phyloP scores from a whole-genome alignment of 345 rosid species.

The Dipteronia dyeriana region DNA sequence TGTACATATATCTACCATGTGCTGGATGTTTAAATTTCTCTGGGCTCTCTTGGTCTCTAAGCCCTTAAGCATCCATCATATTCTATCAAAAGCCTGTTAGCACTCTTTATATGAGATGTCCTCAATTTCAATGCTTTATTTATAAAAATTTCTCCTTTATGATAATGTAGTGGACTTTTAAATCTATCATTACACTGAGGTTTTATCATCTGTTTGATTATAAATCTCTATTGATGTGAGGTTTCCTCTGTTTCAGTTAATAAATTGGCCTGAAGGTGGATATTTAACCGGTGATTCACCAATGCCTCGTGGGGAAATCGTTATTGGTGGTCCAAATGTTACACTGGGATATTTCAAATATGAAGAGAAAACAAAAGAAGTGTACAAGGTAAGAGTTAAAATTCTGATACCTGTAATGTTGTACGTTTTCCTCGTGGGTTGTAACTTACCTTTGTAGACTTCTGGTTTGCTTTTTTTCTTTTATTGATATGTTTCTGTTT shows the following conservation, averaged over 20 bases:
- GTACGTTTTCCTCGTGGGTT: background rate
- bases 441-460: background rate
- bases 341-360: slow-evolving; percentile 91
- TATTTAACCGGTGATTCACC: slow-evolving; percentile 73
- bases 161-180: background rate
- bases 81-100: background rate
- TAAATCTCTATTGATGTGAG: slow-evolving; percentile 8
- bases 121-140: background rate
- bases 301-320: slow-evolving; percentile 96
- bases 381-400: slow-evolving; percentile 66
- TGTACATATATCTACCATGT: background rate
- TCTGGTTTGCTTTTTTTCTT: background rate
- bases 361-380: slow-evolving; percentile 84
- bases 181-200: slow-evolving; percentile 9
- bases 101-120: background rate
- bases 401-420: background rate
- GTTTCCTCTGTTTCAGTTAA: slow-evolving; percentile 54
- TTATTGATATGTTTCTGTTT: background rate
- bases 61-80: background rate
- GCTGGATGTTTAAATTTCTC: slow-evolving; percentile 17
- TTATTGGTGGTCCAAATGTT: slow-evolving; percentile 90
- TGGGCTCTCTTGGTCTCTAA: background rate
- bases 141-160: background rate
- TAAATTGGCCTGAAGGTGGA: slow-evolving; percentile 98
- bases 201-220: background rate